phyloP scores from a whole-genome alignment of 441 rosid genomes.

The Populus hybrid region DNA sequence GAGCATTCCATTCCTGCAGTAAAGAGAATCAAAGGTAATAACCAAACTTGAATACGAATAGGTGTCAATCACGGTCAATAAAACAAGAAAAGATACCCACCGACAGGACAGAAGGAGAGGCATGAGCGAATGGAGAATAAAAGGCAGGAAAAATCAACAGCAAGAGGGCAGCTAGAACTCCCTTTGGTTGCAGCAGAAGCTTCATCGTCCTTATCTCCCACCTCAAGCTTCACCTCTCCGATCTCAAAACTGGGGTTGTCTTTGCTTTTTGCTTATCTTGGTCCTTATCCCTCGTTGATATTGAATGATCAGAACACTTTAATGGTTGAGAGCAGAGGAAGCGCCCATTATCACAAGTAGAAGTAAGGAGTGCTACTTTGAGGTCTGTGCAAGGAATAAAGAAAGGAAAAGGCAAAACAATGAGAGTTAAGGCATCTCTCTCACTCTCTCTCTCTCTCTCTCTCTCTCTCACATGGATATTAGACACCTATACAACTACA shows the following conservation, averaged over 20 bases:
- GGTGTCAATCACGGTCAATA: neutral
- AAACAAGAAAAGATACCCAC: conserved; percentile 23
- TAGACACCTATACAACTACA: conserved; percentile 23
- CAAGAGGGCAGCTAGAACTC: conserved; percentile 38
- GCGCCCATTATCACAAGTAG: conserved; percentile 7
- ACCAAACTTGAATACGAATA: neutral
- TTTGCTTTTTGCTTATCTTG: neutral
- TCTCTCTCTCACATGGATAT: neutral
- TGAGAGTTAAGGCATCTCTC: conserved; percentile 18
- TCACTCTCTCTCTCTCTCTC: neutral
- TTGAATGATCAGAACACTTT: no score
- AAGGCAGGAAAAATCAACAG: conserved; percentile 39
- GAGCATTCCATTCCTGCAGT: conserved; percentile 32
- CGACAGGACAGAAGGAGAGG: conserved; percentile 46
- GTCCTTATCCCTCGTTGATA: neutral
- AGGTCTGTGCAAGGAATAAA: conserved; percentile 13
- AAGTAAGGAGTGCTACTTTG: neutral
- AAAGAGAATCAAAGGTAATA: neutral
- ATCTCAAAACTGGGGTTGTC: conserved; percentile 15
- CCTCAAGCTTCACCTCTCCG: neutral
- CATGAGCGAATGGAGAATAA: conserved; percentile 38
- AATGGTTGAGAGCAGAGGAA: conserved; percentile 14
- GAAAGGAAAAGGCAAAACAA: neutral
- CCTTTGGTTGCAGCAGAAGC: conserved; percentile 30
- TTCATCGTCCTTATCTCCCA: neutral